Conservation (phyloP, 1,284 basidiomycete species). For the Cryptococcus sp. region DNA sequence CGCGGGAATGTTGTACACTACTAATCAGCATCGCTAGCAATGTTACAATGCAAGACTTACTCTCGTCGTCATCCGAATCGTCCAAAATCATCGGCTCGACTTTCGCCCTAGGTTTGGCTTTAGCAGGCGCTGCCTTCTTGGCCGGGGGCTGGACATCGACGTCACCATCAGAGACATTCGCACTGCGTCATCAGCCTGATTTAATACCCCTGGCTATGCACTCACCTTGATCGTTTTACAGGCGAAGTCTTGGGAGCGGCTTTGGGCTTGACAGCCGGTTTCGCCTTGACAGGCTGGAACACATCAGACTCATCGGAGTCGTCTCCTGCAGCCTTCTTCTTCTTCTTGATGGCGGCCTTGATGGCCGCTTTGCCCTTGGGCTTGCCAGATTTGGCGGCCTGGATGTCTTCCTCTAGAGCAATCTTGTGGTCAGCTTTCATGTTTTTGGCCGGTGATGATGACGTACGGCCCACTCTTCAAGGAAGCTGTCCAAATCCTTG, state of each 20-base stretch:
- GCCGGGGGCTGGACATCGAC: conserved; percentile 23
- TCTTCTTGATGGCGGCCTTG: conserved; percentile 57
- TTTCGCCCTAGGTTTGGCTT: conserved; percentile 50
- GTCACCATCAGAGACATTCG: conserved; percentile 25
- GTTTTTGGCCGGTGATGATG: neutral
- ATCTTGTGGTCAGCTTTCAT: conserved; percentile 52
- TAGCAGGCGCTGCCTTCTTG: conserved; percentile 42
- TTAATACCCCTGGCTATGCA: too few species aligned
- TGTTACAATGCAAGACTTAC: too few species aligned
- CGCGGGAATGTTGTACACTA: too few species aligned
- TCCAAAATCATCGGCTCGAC: conserved; percentile 52
- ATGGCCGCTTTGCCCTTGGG: conserved; percentile 60
- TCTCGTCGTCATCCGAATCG: conserved; percentile 57
- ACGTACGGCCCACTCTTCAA: conserved; percentile 74
- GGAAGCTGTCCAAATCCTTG: conserved; percentile 77
- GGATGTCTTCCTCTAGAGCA: conserved; percentile 56
- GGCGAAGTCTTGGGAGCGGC: conserved; percentile 55
- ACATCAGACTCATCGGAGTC: conserved; percentile 61
- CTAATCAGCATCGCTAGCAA: too few species aligned
- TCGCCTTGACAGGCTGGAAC: conserved; percentile 64
- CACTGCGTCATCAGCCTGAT: conserved; percentile 7
- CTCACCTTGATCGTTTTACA: conserved; percentile 9
- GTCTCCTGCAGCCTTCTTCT: conserved; percentile 52
- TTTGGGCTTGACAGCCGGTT: conserved; percentile 52
- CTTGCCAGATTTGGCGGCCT: conserved; percentile 63